Evolutionary conservation across 148 eudicot genomes (phyloP).

Genomic region (Persicaria maculosa): DNA sequence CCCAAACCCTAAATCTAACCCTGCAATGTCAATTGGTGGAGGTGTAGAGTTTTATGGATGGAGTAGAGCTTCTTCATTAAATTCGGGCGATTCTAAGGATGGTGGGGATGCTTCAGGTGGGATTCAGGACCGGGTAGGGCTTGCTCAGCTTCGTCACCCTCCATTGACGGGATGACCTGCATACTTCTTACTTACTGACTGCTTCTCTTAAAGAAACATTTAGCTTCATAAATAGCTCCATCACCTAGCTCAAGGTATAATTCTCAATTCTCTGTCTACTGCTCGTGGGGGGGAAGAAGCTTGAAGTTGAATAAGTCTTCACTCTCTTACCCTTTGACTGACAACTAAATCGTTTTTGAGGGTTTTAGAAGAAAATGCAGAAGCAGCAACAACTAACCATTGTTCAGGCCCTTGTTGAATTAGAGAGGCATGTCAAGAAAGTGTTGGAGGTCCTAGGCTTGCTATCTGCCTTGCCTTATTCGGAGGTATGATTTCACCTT

Average conservation of each 20-base stretch:
- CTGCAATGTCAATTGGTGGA: too few species aligned
- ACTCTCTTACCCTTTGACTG: neutral
- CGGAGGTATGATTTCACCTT: slow-evolving; percentile 43
- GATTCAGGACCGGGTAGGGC: too few species aligned
- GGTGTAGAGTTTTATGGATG: too few species aligned
- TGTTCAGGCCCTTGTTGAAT: slow-evolving; percentile 42
- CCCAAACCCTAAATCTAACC: too few species aligned
- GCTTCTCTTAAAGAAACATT: slow-evolving; percentile 56
- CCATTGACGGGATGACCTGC: slow-evolving; percentile 95
- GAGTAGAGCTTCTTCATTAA: too few species aligned
- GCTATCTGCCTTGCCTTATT: slow-evolving; percentile 42
- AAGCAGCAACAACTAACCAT: slow-evolving; percentile 35
- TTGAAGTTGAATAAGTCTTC: neutral
- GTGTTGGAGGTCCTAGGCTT: slow-evolving; percentile 68
- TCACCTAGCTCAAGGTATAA: slow-evolving; percentile 57
- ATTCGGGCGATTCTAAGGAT: too few species aligned
- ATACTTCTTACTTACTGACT: slow-evolving; percentile 55
- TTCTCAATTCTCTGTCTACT: neutral
- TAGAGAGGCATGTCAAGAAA: slow-evolving; percentile 39
- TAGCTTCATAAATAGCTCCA: slow-evolving; percentile 38
- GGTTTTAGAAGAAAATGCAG: slow-evolving; percentile 63
- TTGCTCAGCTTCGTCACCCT: too few species aligned
- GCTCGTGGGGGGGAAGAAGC: neutral
- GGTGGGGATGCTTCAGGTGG: too few species aligned
- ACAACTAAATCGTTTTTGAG: slow-evolving; percentile 9